Conservation (phyloP, 345 rosid genomes). For the Rhodomyrtus tomentosa region DNA sequence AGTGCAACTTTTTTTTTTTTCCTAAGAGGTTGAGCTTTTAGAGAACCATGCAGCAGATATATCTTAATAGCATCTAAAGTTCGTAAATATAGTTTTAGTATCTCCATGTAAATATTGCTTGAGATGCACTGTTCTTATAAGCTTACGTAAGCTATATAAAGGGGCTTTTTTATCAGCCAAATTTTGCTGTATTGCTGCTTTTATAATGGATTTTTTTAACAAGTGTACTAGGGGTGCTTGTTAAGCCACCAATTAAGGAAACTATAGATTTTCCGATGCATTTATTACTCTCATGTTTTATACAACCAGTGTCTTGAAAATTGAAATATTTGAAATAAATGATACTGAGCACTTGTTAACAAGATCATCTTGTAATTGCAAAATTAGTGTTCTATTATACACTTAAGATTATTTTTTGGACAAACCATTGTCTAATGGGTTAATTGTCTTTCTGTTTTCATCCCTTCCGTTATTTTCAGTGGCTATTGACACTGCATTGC, state of each 20-base stretch:
- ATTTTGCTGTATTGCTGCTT: neutral
- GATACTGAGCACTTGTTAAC: neutral
- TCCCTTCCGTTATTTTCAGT: conserved; percentile 23
- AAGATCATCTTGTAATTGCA: neutral
- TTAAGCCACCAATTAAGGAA: neutral
- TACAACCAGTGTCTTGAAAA: neutral
- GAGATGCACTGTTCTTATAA: neutral
- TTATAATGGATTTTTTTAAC: neutral
- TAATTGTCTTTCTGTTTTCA: neutral
- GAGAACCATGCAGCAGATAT: neutral
- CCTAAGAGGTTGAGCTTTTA: neutral
- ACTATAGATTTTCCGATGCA: neutral
- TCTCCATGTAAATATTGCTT: neutral
- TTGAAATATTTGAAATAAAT: neutral
- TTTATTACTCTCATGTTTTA: neutral
- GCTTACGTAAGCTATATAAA: neutral
- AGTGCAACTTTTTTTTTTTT: neutral
- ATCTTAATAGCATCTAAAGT: neutral
- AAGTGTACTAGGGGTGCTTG: neutral
- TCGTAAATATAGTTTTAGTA: neutral
- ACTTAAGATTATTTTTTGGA: neutral
- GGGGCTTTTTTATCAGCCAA: neutral
- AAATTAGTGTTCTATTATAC: neutral
- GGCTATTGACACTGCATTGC: conserved; percentile 72
- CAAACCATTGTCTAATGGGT: neutral